Percentiles rank a stretch among this genome's conserved stretches.
phyloP scores from a whole-genome alignment of 164 flowering plant species.

The Tinospora cordifolia region DNA sequence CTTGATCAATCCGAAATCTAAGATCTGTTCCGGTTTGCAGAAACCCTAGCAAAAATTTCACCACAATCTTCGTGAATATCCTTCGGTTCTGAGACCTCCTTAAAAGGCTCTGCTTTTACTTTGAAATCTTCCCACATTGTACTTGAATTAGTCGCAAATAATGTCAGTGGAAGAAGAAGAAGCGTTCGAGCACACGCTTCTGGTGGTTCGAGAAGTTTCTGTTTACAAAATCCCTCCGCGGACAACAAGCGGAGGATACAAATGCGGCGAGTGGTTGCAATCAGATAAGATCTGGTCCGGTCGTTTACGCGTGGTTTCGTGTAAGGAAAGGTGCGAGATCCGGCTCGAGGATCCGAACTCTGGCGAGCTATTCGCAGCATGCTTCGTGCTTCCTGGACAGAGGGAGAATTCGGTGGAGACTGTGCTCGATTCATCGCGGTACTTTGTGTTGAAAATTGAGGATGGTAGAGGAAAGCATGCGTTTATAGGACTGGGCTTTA shows the following conservation, averaged over 20 bases:
- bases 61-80: no score
- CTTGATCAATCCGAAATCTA: no score
- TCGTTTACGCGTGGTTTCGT: constrained; percentile 86
- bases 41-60: no score
- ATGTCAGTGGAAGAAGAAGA: constrained; percentile 83
- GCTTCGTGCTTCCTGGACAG: constrained; percentile 77
- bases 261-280: constrained; percentile 99
- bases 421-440: constrained; percentile 87
- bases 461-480: constrained; percentile 95
- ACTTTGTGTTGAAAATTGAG: constrained; percentile 91
- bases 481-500: constrained; percentile 83
- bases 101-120: no score
- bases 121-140: not conserved
- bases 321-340: constrained; percentile 82
- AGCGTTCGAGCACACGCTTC: constrained; percentile 83
- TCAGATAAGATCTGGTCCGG: constrained; percentile 99
- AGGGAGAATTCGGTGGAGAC: constrained; percentile 83
- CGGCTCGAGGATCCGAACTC: constrained; percentile 90
- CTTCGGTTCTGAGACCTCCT: no score
- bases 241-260: constrained; percentile 84
- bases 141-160: constrained; percentile 8
- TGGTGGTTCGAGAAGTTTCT: constrained; percentile 88
- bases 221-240: constrained; percentile 95
- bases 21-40: no score
- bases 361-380: constrained; percentile 93